A percentile compares a stretch with the other conserved stretches of the same genome.
Evolutionary conservation across 2,329 filamentous ascomycete genomes (phyloP).

Genomic region (Corynespora cassiicola): DNA sequence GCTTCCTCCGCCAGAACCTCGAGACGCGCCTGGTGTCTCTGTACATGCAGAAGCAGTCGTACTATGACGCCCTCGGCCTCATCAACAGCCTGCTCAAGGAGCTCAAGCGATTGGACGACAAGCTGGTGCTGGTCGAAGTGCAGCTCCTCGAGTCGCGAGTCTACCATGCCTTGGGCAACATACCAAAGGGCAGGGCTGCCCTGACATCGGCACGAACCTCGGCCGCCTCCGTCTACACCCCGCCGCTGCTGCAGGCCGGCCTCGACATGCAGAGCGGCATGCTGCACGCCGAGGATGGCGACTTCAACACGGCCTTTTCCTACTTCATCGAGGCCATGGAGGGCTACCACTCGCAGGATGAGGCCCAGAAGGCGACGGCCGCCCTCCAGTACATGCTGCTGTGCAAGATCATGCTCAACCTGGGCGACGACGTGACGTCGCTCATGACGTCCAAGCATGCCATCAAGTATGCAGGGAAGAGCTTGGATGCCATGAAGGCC

Average conservation of each 20-base stretch:
- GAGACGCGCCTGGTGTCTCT: conserved; percentile 93
- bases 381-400: conserved; percentile 99
- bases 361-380: conserved; percentile 87
- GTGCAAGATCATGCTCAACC: conserved; percentile 99
- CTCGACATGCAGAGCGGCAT: conserved; percentile 99
- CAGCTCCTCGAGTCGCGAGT: conserved; percentile 96
- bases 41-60: conserved; percentile 96
- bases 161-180: conserved; percentile 96
- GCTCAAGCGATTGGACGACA: conserved; percentile 97
- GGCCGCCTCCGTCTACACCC: conserved; percentile 96
- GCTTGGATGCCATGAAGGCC: conserved; percentile 98
- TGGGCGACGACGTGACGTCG: conserved; percentile 93
- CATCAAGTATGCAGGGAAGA: conserved; percentile 92
- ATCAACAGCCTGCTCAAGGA: conserved; percentile 97
- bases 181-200: conserved; percentile 92
- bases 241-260: conserved; percentile 91
- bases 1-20: conserved; percentile 97
- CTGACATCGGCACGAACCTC: conserved; percentile 93
- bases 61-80: conserved; percentile 94
- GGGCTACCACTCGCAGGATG: conserved; percentile 93
- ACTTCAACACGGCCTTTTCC: conserved; percentile 98
- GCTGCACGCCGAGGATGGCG: conserved; percentile 97
- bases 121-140: conserved; percentile 96
- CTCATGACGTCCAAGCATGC: conserved; percentile 97
- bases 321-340: conserved; percentile 99